Percentiles rank a stretch among this genome's conserved stretches.
Evolutionary conservation across 306 rosid species (phyloP).

Genomic region (Astragalus glycyphyllos): DNA sequence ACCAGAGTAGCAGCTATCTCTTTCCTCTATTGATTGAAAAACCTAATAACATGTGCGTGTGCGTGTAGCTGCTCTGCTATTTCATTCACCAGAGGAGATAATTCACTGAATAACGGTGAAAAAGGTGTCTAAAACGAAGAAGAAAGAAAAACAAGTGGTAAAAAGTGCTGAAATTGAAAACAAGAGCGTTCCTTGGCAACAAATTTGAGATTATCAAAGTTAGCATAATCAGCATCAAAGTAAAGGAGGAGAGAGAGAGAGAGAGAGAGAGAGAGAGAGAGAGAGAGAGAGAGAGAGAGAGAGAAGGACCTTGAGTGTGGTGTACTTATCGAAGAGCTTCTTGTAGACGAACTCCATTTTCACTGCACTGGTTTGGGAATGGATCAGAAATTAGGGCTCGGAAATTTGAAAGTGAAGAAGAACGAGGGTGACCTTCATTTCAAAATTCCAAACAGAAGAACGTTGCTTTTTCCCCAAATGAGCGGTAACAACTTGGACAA

Average conservation of each 20-base stretch:
- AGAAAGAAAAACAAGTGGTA: neutral
- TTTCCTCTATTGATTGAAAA: neutral
- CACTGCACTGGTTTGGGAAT: neutral
- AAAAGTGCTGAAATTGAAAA: neutral
- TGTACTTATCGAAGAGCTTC: conserved; percentile 84
- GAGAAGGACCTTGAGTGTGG: conserved; percentile 66
- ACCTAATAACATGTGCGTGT: neutral
- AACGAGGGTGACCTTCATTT: neutral
- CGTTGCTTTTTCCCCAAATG: too few species aligned
- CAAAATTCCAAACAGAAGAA: neutral
- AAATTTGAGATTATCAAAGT: neutral
- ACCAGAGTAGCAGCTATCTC: too few species aligned
- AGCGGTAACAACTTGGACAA: too few species aligned
- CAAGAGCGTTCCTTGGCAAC: neutral
- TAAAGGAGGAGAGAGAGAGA: neutral
- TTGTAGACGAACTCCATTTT: conserved; percentile 73
- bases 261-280: neutral
- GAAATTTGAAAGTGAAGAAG: neutral
- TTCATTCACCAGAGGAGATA: conserved; percentile 23
- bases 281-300: neutral
- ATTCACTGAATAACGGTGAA: neutral
- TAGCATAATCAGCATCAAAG: neutral
- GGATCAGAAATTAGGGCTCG: conserved; percentile 15
- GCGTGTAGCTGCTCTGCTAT: neutral
- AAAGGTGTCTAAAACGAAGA: neutral